These are phyloP conservation scores for Penicillium paradoxum DNA, from an alignment of 495 filamentous ascomycete genomes.

Conservation along the genomic window DNA sequence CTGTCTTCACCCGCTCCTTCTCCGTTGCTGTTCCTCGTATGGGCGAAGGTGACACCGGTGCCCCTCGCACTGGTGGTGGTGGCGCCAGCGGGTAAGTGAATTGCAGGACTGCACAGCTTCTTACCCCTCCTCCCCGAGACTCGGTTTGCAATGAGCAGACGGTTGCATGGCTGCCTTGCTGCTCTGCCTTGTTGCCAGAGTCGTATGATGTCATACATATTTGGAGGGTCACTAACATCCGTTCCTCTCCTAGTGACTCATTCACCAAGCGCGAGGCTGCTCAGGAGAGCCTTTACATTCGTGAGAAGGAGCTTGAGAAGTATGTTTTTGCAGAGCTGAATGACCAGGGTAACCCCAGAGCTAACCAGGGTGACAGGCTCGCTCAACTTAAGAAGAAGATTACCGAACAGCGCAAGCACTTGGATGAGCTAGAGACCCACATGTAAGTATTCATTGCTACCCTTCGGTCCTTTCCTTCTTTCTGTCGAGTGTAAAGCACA, in stretches of 20 bases:
- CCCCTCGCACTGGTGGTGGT: constrained; percentile 44
- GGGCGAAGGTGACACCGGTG: constrained; percentile 65
- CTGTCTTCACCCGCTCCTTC: constrained; percentile 55
- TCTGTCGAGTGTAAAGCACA: neutral
- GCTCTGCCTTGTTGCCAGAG: neutral
- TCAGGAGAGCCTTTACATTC: constrained; percentile 76
- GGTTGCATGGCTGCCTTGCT: constrained; percentile 2
- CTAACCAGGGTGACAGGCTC: constrained; percentile 39
- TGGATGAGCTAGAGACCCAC: constrained; percentile 76
- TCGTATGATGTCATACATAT: constrained; percentile 15
- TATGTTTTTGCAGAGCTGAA: constrained; percentile 24
- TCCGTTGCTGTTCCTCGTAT: constrained; percentile 57
- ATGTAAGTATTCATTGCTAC: constrained; percentile 53
- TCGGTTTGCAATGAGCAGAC: neutral
- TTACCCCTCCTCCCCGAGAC: neutral
- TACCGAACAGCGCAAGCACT: constrained; percentile 68
- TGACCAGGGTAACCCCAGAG: neutral
- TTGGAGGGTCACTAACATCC: constrained; percentile 8
- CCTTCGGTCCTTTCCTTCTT: neutral
- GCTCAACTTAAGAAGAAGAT: constrained; percentile 70
- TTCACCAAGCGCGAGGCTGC: constrained; percentile 91
- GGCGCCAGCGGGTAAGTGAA: constrained; percentile 29
- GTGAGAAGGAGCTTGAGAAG: constrained; percentile 82
- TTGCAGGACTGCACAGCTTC: neutral
- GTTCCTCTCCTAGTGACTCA: constrained; percentile 58